phyloP scores from a whole-genome alignment of 208 protist species.

The Phytomonas francai region DNA sequence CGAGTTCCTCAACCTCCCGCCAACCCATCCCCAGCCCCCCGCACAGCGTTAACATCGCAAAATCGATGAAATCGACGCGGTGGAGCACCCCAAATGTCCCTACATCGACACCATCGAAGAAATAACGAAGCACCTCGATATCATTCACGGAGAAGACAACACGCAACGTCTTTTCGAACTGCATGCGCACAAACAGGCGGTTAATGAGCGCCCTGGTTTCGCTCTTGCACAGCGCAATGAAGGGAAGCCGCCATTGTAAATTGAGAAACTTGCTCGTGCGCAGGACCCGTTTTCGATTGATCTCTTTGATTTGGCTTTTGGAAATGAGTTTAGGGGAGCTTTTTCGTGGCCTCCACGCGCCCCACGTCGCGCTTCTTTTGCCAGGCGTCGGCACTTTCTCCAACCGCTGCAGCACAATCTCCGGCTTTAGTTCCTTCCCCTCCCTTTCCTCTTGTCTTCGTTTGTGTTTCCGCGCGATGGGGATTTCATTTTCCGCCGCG shows the following conservation, averaged over 20 bases:
- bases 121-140: conserved; percentile 43
- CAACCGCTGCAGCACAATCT: too few species aligned
- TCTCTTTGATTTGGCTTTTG: too few species aligned
- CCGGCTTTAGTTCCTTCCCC: too few species aligned
- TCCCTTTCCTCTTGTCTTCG: too few species aligned
- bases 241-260: conserved; percentile 23
- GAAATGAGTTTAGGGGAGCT: too few species aligned
- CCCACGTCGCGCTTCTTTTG: too few species aligned
- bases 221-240: conserved; percentile 39
- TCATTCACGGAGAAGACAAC: conserved; percentile 62
- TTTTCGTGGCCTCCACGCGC: too few species aligned
- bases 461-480: too few species aligned
- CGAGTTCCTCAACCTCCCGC: conserved; percentile 25
- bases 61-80: conserved; percentile 42
- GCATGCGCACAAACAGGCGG: conserved; percentile 52
- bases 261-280: conserved; percentile 41
- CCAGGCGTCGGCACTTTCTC: too few species aligned
- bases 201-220: conserved; percentile 37
- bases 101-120: conserved; percentile 61
- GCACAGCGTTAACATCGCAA: conserved; percentile 39
- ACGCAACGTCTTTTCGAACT: conserved; percentile 27
- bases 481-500: too few species aligned
- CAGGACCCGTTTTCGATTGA: too few species aligned
- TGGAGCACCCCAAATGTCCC: conserved; percentile 51
- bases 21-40: conserved; percentile 24